These are phyloP conservation scores for Purpureocillium lavendulum DNA, from an alignment of 2,329 filamentous ascomycete genomes.

Conservation along the genomic window DNA sequence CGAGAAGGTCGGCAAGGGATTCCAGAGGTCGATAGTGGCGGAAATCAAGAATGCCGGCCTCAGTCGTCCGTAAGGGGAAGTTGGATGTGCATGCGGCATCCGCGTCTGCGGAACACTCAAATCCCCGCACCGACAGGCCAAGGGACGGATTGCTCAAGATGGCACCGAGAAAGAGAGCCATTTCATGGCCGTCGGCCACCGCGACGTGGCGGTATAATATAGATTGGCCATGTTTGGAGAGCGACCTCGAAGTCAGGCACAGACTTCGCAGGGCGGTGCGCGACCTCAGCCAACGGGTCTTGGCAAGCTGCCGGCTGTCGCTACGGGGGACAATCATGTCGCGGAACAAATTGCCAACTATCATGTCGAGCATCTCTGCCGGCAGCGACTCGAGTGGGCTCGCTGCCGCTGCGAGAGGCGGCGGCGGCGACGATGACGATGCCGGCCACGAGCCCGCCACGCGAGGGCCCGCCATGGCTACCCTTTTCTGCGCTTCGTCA, in stretches of 20 bases:
- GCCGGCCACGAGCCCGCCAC: too few species aligned
- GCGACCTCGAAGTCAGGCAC: neutral
- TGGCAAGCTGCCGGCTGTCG: too few species aligned
- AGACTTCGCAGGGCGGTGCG: neutral
- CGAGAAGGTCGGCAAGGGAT: neutral
- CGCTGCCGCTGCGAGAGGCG: too few species aligned
- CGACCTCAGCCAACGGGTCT: too few species aligned
- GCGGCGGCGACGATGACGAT: too few species aligned
- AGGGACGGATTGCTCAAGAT: neutral
- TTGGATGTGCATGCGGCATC: neutral
- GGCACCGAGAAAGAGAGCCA: neutral
- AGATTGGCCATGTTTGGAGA: neutral
- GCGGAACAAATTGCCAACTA: neutral
- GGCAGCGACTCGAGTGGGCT: neutral
- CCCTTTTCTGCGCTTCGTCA: too few species aligned
- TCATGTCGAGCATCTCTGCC: neutral
- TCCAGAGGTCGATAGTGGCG: neutral
- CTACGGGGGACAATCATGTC: too few species aligned
- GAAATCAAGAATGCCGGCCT: neutral
- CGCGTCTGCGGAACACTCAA: neutral
- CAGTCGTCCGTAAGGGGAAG: neutral
- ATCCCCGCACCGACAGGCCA: neutral
- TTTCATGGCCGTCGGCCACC: neutral
- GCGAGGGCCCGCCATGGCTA: too few species aligned
- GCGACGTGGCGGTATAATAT: neutral